Conservation (phyloP, 2,329 filamentous ascomycete genomes). For the Monosporascus cannonballus region DNA sequence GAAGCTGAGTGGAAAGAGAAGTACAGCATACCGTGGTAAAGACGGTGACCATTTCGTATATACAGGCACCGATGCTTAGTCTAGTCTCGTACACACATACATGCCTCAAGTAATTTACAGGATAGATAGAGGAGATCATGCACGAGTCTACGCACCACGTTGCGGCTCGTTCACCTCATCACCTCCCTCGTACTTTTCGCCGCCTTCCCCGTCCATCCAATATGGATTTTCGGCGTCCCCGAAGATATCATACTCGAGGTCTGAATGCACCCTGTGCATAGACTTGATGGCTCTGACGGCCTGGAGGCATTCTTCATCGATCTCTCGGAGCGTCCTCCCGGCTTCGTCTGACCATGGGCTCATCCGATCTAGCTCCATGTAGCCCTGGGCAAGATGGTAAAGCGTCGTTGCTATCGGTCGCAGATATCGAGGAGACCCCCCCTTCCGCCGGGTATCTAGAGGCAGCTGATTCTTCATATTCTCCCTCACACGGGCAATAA, state of each 20-base stretch:
- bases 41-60: neutral
- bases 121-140: neutral
- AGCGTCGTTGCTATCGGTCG: slow-evolving; percentile 40
- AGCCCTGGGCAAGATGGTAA: slow-evolving; percentile 42
- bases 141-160: neutral
- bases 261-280: slow-evolving; percentile 22
- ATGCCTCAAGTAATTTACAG: neutral
- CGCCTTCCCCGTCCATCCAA: slow-evolving; percentile 1
- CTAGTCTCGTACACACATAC: neutral
- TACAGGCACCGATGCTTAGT: neutral
- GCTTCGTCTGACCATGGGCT: slow-evolving; percentile 43
- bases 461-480: slow-evolving; percentile 24
- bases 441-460: slow-evolving; percentile 33
- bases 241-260: slow-evolving; percentile 20
- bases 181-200: neutral
- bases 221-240: slow-evolving; percentile 8
- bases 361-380: slow-evolving; percentile 42
- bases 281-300: slow-evolving; percentile 23
- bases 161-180: neutral
- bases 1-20: too few relatives aligned
- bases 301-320: slow-evolving; percentile 32
- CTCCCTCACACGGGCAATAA: slow-evolving; percentile 20
- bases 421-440: slow-evolving; percentile 29
- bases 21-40: neutral
- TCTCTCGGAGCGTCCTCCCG: slow-evolving; percentile 30